Evolutionary conservation across 2,329 filamentous ascomycete genomes (phyloP), one percentile per base, ranked within the genome.

Genomic region (Calonectria leucothoes): DNA sequence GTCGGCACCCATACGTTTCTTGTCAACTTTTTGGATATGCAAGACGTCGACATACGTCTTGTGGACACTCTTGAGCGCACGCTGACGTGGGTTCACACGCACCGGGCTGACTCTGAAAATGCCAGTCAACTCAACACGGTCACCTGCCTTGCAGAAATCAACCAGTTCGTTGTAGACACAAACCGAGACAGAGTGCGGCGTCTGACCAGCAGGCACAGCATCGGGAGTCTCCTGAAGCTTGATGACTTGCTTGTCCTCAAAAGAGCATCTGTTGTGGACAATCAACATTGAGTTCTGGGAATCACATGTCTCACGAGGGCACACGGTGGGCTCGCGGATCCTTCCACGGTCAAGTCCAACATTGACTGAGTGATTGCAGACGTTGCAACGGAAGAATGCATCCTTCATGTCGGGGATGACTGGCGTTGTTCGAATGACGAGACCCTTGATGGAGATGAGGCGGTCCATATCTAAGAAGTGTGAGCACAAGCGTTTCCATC

Each of bases 331-430:
- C 84, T 99, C 97, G 27, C 95, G 93, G 81, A 99, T 99, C 87
- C 96, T 97, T 84, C 97, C 97, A 81, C 97, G 94, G 82, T 99
- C 97, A 80, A 99, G 94, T 70, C 95, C 94, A 69, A 98, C 95
- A 75, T 94, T 94, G 74, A 98, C 92, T 5, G 94, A 96, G 85
- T 98, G 95, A 81, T 95, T 95, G 86, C 97, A 99, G 31, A 96
- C 92, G 72, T 95, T 94, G 86, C 97, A 99, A 76, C 95, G 94
- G 91, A 99, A 99, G 86, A 98, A 98, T 0, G 97, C 97, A 82
- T 98, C 95, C 86, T 97, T 98, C 97, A 99, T 99, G 81, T 99
- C 97, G 0, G 97, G 97, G 76, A 99, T 98, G 77, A 99, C 94
- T 0, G 97, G 95, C 0, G 97, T 98, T 4, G 97, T 94, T 75